Evolutionary conservation across 1,139 yeast species (phyloP).

Genomic region (Nakaseomyces glabratus): DNA sequence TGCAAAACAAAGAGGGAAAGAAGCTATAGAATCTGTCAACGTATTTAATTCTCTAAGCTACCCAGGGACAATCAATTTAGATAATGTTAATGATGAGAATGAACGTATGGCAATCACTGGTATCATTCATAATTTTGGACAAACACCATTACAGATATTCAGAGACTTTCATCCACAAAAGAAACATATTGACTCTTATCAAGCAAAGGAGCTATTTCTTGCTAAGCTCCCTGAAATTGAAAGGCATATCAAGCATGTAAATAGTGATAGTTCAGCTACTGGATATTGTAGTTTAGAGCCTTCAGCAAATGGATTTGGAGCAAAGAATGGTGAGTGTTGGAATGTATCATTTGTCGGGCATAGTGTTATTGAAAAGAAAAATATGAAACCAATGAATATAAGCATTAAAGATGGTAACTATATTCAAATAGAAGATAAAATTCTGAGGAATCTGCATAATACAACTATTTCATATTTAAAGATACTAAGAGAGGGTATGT

Average conservation of each 20-base stretch:
- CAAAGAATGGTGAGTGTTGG: too few relatives aligned
- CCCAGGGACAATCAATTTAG: slow-evolving; percentile 72
- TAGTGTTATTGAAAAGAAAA: neutral
- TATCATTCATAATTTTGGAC: slow-evolving; percentile 83
- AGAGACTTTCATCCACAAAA: slow-evolving; percentile 51
- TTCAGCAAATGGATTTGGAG: neutral
- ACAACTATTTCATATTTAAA: slow-evolving; percentile 23
- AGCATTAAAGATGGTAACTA: neutral
- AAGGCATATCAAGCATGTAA: too few relatives aligned
- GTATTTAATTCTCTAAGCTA: slow-evolving; percentile 78
- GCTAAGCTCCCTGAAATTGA: neutral
- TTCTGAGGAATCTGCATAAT: slow-evolving; percentile 20
- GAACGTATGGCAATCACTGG: slow-evolving; percentile 73
- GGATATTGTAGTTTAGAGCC: neutral
- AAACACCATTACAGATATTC: slow-evolving; percentile 70
- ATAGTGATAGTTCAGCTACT: neutral
- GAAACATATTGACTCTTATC: slow-evolving; percentile 23
- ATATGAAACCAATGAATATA: neutral
- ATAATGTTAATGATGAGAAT: slow-evolving; percentile 57
- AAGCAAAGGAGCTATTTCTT: slow-evolving; percentile 9
- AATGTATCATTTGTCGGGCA: neutral
- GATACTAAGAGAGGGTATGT: slow-evolving; percentile 24
- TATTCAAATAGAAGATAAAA: neutral
- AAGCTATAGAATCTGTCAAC: slow-evolving; percentile 56
- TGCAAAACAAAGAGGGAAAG: slow-evolving; percentile 59